Evolutionary conservation across 2,329 filamentous ascomycete species (phyloP).

Genomic region (Aspergillus carbonarius): DNA sequence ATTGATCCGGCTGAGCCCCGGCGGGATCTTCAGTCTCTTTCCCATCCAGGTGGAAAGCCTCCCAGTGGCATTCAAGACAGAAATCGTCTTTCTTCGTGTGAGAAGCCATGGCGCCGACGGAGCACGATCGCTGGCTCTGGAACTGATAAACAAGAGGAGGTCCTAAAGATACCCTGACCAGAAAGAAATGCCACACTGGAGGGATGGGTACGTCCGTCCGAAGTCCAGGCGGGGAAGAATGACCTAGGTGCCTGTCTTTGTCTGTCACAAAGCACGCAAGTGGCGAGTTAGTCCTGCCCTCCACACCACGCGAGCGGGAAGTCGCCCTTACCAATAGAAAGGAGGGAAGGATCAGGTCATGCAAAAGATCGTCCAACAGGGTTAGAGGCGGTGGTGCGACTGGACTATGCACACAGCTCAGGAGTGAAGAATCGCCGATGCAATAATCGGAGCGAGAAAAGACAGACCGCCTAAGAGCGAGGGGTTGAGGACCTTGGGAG

Average conservation of each 20-base stretch:
- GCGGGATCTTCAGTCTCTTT: constrained; percentile 27
- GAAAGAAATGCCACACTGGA: not conserved
- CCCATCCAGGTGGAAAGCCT: constrained; percentile 37
- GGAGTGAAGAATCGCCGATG: constrained; percentile 8
- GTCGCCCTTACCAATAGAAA: constrained; percentile 1
- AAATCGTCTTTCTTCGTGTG: constrained; percentile 34
- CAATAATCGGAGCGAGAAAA: constrained; percentile 6
- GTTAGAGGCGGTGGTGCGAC: constrained; percentile 8
- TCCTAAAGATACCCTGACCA: not conserved
- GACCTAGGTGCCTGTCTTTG: not conserved
- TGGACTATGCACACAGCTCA: constrained; percentile 10
- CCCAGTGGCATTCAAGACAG: constrained; percentile 45
- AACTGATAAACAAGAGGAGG: not conserved
- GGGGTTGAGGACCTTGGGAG: constrained; percentile 23
- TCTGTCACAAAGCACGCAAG: not conserved
- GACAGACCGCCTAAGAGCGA: constrained; percentile 16
- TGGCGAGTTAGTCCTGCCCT: constrained; percentile 1
- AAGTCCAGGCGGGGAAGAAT: not conserved
- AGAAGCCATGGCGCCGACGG: constrained; percentile 30
- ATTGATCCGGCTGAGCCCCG: constrained; percentile 23
- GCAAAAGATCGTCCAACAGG: constrained; percentile 12
- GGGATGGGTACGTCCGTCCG: not conserved
- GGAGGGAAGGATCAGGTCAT: constrained; percentile 2
- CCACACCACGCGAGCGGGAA: constrained; percentile 6
- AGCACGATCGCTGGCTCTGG: not conserved